Evolutionary conservation across 768 basidiomycete species (phyloP), one percentile per base, ranked within the genome.

Genomic region (Agaricus bisporus): DNA sequence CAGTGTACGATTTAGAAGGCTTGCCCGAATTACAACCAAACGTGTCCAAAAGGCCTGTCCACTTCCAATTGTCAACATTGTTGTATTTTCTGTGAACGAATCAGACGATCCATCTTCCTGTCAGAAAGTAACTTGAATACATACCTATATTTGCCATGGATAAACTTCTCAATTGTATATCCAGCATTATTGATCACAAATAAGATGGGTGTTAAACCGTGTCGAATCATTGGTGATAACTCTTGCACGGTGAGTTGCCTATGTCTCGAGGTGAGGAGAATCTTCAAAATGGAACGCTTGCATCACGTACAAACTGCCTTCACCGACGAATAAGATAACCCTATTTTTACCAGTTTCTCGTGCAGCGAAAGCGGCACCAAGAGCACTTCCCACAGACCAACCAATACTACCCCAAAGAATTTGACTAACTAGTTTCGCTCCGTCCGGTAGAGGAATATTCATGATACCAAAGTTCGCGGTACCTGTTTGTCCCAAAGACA

Each of bases 331-430:
- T 41, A 95, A 70, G 41, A 97, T 84, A 1, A 86, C 85, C 38
- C 95, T 73, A 4, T 82, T 75, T 39, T 82, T 69, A 4, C 73
- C 70, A 9, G 71, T 61, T 45, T 94, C 89, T 38, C 75, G 72
- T 2, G 85, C 92, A 2, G 88, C 95, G 29, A 95, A 72, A 3
- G 90, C 87, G 5, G 86, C 86, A 29, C 93, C 92, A 0, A 94
- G 77, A 32, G 15, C 80, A 77, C 42, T 66, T 72, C 91, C 90
- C 38, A 88, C 82, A 15, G 86, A 82, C 86, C 87, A 97, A 0
- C 95, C 95, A 59, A 98, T 97, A 55, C 86, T 86, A 47, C 95
- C 94, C 85, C 89, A 97, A 5, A 97, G 70, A 48, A 95, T 82
- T 68, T 94, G 91, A 56, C 77, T 81, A 37, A 91, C 56, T 54